Conservation (phyloP, 148 eudicot genomes). For the Camellia lanceoleosa region DNA sequence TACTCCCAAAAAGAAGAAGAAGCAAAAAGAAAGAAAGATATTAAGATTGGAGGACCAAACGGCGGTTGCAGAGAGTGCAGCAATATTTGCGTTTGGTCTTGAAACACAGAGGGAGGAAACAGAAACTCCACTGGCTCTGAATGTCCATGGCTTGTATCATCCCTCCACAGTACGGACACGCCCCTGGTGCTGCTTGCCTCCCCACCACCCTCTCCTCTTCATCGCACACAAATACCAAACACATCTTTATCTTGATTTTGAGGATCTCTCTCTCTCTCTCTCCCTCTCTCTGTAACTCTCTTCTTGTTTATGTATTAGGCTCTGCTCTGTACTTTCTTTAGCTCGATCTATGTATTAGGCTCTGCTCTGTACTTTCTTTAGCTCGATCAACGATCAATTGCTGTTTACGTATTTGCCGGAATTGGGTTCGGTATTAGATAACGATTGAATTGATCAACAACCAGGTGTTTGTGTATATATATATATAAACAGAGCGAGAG, state of each 20-base stretch:
- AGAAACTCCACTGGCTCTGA: neutral
- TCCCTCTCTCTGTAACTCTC: neutral
- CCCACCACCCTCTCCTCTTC: neutral
- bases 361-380: neutral
- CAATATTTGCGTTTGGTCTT: neutral
- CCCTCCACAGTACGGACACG: neutral
- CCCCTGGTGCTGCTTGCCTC: neutral
- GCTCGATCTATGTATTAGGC: neutral
- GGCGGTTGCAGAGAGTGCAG: neutral
- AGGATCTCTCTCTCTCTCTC: neutral
- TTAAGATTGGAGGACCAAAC: neutral
- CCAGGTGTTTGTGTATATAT: no score
- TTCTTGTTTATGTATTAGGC: neutral
- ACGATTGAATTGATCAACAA: no score
- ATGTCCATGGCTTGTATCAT: neutral
- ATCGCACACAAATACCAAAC: neutral
- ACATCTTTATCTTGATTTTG: neutral
- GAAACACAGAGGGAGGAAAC: neutral
- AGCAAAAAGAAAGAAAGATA: no score
- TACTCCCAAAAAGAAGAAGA: no score
- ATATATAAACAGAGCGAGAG: no score
- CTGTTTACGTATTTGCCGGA: no score
- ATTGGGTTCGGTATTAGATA: no score
- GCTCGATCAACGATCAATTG: neutral
- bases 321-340: neutral